Percentiles rank a stretch among this genome's conserved stretches.
These are phyloP conservation scores for Xylariales sp. DNA, from an alignment of 2,329 filamentous ascomycete genomes.

Conservation along the genomic window DNA sequence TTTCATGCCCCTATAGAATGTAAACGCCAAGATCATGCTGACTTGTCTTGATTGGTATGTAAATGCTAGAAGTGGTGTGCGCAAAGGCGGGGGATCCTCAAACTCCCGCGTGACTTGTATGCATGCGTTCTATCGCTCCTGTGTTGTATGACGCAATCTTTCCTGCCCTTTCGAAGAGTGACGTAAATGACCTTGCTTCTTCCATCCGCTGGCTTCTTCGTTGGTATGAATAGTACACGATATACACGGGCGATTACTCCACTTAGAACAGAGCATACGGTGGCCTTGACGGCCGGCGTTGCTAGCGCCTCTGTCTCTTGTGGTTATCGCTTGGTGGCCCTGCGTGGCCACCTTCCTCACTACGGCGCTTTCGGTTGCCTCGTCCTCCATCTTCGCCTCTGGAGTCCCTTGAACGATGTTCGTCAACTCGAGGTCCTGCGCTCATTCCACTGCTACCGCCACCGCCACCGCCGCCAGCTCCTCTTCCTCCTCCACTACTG, in stretches of 20 bases:
- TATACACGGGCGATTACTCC: background rate
- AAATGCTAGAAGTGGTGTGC: no score
- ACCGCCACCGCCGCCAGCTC: conserved; percentile 22
- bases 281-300: background rate
- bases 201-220: no score
- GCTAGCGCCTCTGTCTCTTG: conserved; percentile 47
- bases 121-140: no score
- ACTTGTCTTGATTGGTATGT: no score
- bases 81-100: no score
- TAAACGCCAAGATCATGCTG: no score
- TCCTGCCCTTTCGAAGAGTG: no score
- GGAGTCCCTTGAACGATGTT: conserved; percentile 26
- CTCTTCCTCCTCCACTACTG: conserved; percentile 14
- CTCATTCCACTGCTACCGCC: conserved; percentile 27
- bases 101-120: no score
- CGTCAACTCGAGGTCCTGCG: conserved; percentile 31
- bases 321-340: conserved; percentile 37
- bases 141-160: no score
- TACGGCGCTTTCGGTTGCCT: conserved; percentile 37
- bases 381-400: conserved; percentile 33
- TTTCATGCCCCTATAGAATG: no score
- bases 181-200: no score
- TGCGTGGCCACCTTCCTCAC: conserved; percentile 38
- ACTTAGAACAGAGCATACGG: background rate
- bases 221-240: no score